Evolutionary conservation across 176 grass and related monocot genomes (phyloP).

Genomic region (Raddia distichophylla): DNA sequence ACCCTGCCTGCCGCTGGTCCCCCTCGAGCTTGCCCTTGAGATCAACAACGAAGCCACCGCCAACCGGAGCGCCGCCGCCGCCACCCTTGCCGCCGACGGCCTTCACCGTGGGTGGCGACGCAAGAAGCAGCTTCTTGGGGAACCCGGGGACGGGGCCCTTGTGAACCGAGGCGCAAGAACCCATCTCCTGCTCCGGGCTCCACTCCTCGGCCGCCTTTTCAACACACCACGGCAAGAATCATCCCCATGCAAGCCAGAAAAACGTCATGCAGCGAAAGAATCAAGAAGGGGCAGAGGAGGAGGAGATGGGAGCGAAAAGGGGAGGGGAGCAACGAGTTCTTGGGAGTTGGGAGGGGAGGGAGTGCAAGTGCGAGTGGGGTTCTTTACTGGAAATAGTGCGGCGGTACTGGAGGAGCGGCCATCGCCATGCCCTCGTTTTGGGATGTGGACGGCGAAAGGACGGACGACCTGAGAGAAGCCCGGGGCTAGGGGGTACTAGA

Average conservation of each 20-base stretch:
- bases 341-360: neutral
- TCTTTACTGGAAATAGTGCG: slow-evolving; percentile 48
- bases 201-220: neutral
- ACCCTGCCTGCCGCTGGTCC: slow-evolving; percentile 23
- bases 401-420: slow-evolving; percentile 31
- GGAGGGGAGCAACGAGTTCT: slow-evolving; percentile 31
- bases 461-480: too few relatives aligned
- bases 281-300: slow-evolving; percentile 3
- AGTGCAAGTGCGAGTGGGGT: slow-evolving; percentile 23
- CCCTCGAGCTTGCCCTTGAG: slow-evolving; percentile 38
- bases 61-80: slow-evolving; percentile 44
- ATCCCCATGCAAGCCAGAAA: slow-evolving; percentile 10
- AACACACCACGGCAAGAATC: slow-evolving; percentile 10
- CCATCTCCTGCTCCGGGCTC: slow-evolving; percentile 54
- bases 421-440: slow-evolving; percentile 7
- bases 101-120: slow-evolving; percentile 67
- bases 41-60: slow-evolving; percentile 46
- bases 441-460: neutral
- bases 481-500: too few relatives aligned
- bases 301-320: slow-evolving; percentile 8
- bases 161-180: slow-evolving; percentile 77
- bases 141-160: slow-evolving; percentile 49
- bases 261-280: slow-evolving; percentile 30
- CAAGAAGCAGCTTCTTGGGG: slow-evolving; percentile 55
- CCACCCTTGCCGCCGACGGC: slow-evolving; percentile 39